phyloP scores from a whole-genome alignment of 1,139 yeast species.

The Taphrina communis region DNA sequence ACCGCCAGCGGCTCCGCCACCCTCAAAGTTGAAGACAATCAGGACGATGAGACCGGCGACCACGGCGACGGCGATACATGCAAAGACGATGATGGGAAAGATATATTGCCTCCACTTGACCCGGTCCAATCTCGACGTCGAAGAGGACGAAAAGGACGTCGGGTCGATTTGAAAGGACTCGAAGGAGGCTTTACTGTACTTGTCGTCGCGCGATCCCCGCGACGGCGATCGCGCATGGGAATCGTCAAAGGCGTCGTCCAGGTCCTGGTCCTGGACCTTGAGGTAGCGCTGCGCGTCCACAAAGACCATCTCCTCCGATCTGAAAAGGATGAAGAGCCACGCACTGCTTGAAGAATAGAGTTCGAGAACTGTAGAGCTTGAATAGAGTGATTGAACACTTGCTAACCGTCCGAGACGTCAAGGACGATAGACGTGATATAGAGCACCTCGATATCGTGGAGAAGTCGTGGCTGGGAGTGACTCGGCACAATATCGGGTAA shows the following conservation, averaged over 20 bases:
- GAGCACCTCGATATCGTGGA: too few species aligned
- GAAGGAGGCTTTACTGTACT: conserved; percentile 22
- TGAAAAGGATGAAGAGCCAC: too few species aligned
- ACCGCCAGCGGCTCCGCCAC: neutral
- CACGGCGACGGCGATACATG: neutral
- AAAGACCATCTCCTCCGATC: conserved; percentile 15
- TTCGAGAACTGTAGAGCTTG: too few species aligned
- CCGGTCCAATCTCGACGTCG: neutral
- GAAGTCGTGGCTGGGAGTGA: too few species aligned
- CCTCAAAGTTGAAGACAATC: conserved; percentile 5
- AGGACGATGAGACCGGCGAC: neutral
- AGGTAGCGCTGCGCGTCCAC: conserved; percentile 28
- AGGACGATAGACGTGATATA: too few species aligned
- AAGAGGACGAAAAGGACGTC: neutral
- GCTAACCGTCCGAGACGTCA: too few species aligned
- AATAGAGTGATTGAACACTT: too few species aligned
- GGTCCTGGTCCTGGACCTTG: conserved; percentile 22
- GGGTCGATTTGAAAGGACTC: conserved; percentile 22
- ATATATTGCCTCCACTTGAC: neutral
- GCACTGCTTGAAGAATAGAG: too few species aligned
- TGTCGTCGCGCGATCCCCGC: conserved; percentile 10
- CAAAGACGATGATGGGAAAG: conserved; percentile 3
- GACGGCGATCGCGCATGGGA: neutral
- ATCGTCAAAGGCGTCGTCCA: conserved; percentile 26
- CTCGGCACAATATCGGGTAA: too few species aligned